Conservation (phyloP, 495 filamentous ascomycete species). For the Podospora sp. region DNA sequence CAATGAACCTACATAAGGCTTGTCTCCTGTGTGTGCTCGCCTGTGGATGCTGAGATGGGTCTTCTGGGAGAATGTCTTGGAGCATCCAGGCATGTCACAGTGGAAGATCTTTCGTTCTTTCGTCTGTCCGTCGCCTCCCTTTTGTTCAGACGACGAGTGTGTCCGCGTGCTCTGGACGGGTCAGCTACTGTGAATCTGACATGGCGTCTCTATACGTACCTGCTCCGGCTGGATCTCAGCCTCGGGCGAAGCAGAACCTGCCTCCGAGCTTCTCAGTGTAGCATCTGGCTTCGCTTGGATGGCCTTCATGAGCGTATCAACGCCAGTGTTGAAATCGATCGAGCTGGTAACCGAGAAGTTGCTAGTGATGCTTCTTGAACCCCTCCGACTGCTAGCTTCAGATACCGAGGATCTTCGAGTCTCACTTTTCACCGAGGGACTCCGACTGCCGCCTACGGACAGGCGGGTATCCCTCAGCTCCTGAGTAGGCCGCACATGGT, state of each 20-base stretch:
- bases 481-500: constrained; percentile 8
- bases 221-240: constrained; percentile 15
- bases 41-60: constrained; percentile 92
- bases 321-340: constrained; percentile 72
- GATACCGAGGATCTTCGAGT: constrained; percentile 25
- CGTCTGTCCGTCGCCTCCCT: constrained; percentile 13
- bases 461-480: constrained; percentile 23
- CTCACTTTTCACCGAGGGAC: constrained; percentile 46
- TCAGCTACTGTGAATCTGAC: background rate
- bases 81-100: constrained; percentile 74
- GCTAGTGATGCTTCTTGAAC: constrained; percentile 30
- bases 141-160: background rate
- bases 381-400: constrained; percentile 20
- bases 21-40: constrained; percentile 85
- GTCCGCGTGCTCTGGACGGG: background rate
- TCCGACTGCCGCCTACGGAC: constrained; percentile 32
- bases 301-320: constrained; percentile 90
- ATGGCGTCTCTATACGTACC: constrained; percentile 6
- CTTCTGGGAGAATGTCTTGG: constrained; percentile 86
- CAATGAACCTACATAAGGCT: constrained; percentile 73
- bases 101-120: constrained; percentile 66
- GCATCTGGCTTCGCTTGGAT: constrained; percentile 73
- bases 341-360: constrained; percentile 30
- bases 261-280: constrained; percentile 12
- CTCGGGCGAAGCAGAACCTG: background rate